Percentiles rank a stretch among this genome's conserved stretches.
Evolutionary conservation across 352 stramenopile species (phyloP).

Genomic region (Globisporangium splendens): DNA sequence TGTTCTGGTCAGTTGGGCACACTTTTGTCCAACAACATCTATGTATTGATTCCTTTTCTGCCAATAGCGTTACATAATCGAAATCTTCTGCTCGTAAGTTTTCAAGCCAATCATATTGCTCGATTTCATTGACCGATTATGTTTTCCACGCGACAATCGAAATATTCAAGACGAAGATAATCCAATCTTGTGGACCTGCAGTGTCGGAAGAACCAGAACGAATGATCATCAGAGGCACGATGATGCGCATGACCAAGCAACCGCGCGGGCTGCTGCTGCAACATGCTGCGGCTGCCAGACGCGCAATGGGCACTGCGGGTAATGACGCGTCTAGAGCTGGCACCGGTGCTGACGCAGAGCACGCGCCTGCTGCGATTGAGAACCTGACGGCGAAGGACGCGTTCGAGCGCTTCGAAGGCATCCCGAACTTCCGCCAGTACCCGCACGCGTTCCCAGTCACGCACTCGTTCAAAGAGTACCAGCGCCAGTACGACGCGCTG

Average conservation of each 20-base stretch:
- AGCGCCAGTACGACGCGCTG: conserved; percentile 47
- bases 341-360: background rate
- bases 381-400: conserved; percentile 23
- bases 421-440: conserved; percentile 54
- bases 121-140: too few relatives aligned
- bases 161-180: too few relatives aligned
- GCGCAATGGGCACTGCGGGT: background rate
- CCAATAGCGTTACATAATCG: too few relatives aligned
- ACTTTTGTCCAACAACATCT: too few relatives aligned
- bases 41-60: too few relatives aligned
- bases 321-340: background rate
- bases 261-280: conserved; percentile 1
- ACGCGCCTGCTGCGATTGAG: conserved; percentile 3
- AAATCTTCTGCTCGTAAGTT: too few relatives aligned
- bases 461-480: conserved; percentile 63
- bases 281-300: background rate
- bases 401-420: conserved; percentile 54
- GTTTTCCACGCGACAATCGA: background rate
- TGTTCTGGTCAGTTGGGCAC: too few relatives aligned
- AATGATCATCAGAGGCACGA: conserved; percentile 9
- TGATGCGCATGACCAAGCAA: background rate
- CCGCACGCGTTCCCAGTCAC: conserved; percentile 65
- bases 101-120: background rate
- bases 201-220: conserved; percentile 3
- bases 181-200: background rate